A percentile compares a stretch with the other conserved stretches of the same genome.
Conservation (phyloP, 768 basidiomycete species). For the Coprinellus aureogranulatus region DNA sequence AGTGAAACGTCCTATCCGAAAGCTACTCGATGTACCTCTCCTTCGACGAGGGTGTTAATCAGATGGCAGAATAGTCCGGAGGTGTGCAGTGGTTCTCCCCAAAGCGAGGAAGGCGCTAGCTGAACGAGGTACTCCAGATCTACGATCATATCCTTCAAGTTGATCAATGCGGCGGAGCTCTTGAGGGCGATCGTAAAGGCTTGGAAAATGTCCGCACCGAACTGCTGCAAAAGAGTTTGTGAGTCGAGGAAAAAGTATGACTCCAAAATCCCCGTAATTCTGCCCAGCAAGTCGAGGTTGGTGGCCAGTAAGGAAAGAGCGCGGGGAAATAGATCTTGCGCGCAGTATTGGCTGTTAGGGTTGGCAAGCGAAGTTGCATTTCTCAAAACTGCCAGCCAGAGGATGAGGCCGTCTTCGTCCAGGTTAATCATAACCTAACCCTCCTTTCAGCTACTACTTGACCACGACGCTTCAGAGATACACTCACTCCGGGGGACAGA, state of each 20-base stretch:
- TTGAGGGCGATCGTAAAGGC: conserved; percentile 53
- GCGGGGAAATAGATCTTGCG: conserved; percentile 66
- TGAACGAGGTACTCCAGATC: conserved; percentile 62
- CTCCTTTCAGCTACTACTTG: too few relatives aligned
- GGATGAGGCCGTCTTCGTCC: conserved; percentile 72
- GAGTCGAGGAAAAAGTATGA: conserved; percentile 79
- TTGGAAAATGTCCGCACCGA: conserved; percentile 54
- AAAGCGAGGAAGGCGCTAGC: conserved; percentile 56
- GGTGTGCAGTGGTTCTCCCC: conserved; percentile 71
- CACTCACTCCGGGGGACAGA: conserved; percentile 52
- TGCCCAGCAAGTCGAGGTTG: conserved; percentile 76
- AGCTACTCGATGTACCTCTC: conserved; percentile 52
- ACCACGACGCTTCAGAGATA: too few relatives aligned
- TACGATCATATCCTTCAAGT: conserved; percentile 63
- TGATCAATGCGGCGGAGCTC: conserved; percentile 46
- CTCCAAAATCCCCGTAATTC: conserved; percentile 63
- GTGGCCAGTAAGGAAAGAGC: conserved; percentile 56
- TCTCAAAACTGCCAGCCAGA: conserved; percentile 73
- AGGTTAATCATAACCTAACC: conserved; percentile 67
- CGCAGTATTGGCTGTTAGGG: conserved; percentile 43
- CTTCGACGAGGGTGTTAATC: conserved; percentile 58
- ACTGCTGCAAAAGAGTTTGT: conserved; percentile 54
- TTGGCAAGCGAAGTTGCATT: conserved; percentile 57
- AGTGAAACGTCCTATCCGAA: conserved; percentile 1
- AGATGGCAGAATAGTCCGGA: conserved; percentile 71